phyloP scores from a whole-genome alignment of 2,329 filamentous ascomycete species.

The Claviceps lovelessii region DNA sequence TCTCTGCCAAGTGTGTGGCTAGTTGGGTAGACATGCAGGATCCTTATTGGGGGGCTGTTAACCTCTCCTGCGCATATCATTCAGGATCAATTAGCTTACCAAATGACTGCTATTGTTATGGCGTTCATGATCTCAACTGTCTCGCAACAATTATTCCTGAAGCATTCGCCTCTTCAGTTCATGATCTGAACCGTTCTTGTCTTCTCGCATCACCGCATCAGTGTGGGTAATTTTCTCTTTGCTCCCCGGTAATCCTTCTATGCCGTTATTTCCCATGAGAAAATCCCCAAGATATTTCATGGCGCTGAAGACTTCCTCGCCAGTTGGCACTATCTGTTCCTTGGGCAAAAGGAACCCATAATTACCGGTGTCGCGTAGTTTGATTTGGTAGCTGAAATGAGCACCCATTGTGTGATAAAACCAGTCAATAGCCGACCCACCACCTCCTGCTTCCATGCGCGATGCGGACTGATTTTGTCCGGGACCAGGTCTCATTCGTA shows the following conservation, averaged over 20 bases:
- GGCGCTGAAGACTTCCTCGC: conserved; percentile 73
- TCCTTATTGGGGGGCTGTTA: neutral
- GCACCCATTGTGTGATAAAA: conserved; percentile 81
- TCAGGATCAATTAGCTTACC: neutral
- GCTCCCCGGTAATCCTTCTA: conserved; percentile 29
- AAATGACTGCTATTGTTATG: neutral
- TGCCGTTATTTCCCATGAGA: conserved; percentile 54
- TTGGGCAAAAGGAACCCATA: conserved; percentile 86
- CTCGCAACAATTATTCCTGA: conserved; percentile 10
- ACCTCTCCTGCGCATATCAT: neutral
- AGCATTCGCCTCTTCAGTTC: conserved; percentile 19
- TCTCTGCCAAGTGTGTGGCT: neutral
- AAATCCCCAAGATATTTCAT: conserved; percentile 76
- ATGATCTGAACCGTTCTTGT: conserved; percentile 8
- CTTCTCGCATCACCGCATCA: conserved; percentile 3
- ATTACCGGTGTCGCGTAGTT: conserved; percentile 80
- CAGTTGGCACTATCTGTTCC: conserved; percentile 76
- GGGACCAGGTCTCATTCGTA: conserved; percentile 19
- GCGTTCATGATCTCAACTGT: neutral
- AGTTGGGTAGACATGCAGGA: neutral
- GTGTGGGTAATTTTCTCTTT: conserved; percentile 11
- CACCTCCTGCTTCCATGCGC: conserved; percentile 61
- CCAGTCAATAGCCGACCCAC: conserved; percentile 84
- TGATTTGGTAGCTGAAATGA: conserved; percentile 83
- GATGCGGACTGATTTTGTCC: conserved; percentile 11